Conservation (phyloP, 306 rosid species). For the Gastrolobium villosum region DNA sequence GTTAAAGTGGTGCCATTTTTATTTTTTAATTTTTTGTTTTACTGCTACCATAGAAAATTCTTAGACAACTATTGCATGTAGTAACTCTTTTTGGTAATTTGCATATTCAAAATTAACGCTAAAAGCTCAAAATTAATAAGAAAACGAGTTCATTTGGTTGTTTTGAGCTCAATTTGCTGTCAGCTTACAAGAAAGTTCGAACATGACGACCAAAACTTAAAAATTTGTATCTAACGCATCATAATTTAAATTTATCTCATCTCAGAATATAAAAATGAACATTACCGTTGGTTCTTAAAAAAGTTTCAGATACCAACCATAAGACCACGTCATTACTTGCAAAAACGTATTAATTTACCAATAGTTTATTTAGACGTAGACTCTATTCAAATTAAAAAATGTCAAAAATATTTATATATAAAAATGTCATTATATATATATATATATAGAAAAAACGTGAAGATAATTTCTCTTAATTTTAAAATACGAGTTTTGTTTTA, state of each 20-base stretch:
- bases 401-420: too few relatives aligned
- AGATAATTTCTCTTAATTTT: too few relatives aligned
- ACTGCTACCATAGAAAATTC: neutral
- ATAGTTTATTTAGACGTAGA: too few relatives aligned
- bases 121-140: neutral
- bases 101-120: neutral
- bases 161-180: neutral
- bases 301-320: neutral
- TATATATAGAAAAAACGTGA: too few relatives aligned
- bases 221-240: neutral
- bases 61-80: constrained; percentile 27
- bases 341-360: too few relatives aligned
- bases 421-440: too few relatives aligned
- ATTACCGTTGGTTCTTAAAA: neutral
- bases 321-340: too few relatives aligned
- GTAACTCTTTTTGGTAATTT: constrained; percentile 11
- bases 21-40: too few relatives aligned
- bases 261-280: neutral
- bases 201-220: neutral
- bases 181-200: neutral
- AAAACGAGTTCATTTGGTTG: neutral
- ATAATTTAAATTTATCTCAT: neutral
- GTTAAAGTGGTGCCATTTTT: constrained; percentile 8
- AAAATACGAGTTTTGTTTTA: too few relatives aligned
- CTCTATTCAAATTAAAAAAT: too few relatives aligned